Percentiles rank a stretch among this genome's conserved stretches.
Evolutionary conservation across 148 eudicot genomes (phyloP).

Genomic region (Vaccinium vitisidaea): DNA sequence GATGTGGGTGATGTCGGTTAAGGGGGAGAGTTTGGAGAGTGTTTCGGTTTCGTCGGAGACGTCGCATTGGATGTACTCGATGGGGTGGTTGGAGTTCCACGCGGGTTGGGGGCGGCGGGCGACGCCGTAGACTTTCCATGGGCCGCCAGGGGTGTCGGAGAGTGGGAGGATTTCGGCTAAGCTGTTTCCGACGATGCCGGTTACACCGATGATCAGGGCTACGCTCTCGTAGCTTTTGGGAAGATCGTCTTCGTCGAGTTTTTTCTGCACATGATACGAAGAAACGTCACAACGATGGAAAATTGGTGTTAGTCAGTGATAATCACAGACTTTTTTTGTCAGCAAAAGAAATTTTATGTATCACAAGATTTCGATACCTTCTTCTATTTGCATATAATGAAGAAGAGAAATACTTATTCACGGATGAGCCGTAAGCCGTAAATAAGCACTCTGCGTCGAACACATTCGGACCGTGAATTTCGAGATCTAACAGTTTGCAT

Average conservation of each 20-base stretch:
- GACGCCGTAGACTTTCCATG: conserved; percentile 35
- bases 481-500: too few relatives aligned
- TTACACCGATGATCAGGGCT: conserved; percentile 23
- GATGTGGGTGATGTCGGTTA: conserved; percentile 26
- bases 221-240: conserved; percentile 11
- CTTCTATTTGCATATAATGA: too few relatives aligned
- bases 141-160: conserved; percentile 30
- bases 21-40: conserved; percentile 12
- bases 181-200: background rate
- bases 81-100: conserved; percentile 21
- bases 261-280: background rate
- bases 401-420: too few relatives aligned
- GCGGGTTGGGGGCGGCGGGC: conserved; percentile 27
- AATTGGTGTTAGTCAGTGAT: too few relatives aligned
- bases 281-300: too few relatives aligned
- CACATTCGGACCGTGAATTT: too few relatives aligned
- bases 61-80: conserved; percentile 24
- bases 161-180: conserved; percentile 23
- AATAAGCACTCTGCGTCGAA: too few relatives aligned
- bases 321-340: too few relatives aligned
- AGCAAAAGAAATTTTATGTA: too few relatives aligned
- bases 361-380: too few relatives aligned
- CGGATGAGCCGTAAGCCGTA: too few relatives aligned
- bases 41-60: conserved; percentile 16
- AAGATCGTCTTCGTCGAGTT: background rate